Evolutionary conservation across 2,329 filamentous ascomycete genomes (phyloP).

Genomic region (Delphinella strobiligena): DNA sequence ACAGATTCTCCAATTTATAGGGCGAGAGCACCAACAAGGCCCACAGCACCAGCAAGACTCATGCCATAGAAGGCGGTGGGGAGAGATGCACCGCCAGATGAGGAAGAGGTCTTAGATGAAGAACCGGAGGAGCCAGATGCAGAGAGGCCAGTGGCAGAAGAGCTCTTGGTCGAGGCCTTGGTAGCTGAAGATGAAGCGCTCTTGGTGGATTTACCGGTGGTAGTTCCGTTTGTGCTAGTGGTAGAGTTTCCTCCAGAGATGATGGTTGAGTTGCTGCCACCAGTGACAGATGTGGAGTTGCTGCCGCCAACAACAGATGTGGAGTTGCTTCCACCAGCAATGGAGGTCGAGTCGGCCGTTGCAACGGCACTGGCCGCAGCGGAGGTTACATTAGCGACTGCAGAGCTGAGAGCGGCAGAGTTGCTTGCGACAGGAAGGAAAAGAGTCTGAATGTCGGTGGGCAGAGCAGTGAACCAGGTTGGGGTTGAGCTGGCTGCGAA

Average conservation of each 20-base stretch:
- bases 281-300: slow-evolving; percentile 4
- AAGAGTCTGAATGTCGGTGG: slow-evolving; percentile 31
- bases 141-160: slow-evolving; percentile 5
- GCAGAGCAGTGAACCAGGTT: slow-evolving; percentile 33
- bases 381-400: slow-evolving; percentile 11
- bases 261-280: slow-evolving; percentile 8
- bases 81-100: slow-evolving; percentile 18
- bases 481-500: slow-evolving; percentile 31
- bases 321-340: background rate
- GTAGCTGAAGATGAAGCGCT: slow-evolving; percentile 1
- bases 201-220: background rate
- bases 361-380: slow-evolving; percentile 11
- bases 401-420: slow-evolving; percentile 11
- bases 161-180: background rate
- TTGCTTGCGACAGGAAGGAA: slow-evolving; percentile 22
- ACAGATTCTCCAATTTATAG: slow-evolving; percentile 19
- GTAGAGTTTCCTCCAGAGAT: slow-evolving; percentile 1
- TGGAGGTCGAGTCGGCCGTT: slow-evolving; percentile 6
- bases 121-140: slow-evolving; percentile 8
- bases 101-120: slow-evolving; percentile 10
- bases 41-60: slow-evolving; percentile 27
- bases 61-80: slow-evolving; percentile 27
- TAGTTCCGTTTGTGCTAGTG: background rate
- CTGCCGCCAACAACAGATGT: too few relatives aligned
- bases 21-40: slow-evolving; percentile 31